Base-by-base conservation (phyloP, 495 filamentous ascomycete species). In the Terfezia claveryi region DNA sequence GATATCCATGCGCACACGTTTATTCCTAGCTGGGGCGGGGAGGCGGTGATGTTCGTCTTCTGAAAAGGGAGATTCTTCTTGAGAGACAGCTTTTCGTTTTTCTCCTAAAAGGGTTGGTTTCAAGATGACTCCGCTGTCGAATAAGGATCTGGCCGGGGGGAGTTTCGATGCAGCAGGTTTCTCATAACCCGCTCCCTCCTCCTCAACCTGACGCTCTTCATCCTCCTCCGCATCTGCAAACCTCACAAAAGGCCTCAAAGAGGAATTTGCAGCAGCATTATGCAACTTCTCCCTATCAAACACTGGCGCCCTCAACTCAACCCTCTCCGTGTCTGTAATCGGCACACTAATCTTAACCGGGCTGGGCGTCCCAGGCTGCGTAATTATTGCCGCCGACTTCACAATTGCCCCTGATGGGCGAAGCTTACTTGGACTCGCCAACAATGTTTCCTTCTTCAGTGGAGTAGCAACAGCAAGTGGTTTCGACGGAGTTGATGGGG, bases 141-240 rank as follows among this genome's bases (percentile, higher is more conserved):
- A 32, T 32, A 32, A 7, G 27, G 27, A 32, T 32, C 27, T 32
- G 27, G 27, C 27, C 1, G 27, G 27, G 2, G 27, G 27, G 27
- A 32, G 27, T 32, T 4, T 32, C 27, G 27, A 32, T 9, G 41
- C 12, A 20, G 41, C 41, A 46, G 41, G 41, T 55, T 57, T 2
- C 54, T 17, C 27, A 59, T 14, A 23, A 57, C 56, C 49, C 51
- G 54, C 38, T 54, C 57, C 36, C 51, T 55, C 51, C 58, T 20
- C 49, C 50, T 20, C 20, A 20, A 20, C 20, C 20, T 1, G 20
- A 20, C 20, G 20, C 20, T 20, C 20, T 20, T 14, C 36, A 4
- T 57, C 54, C 10, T 49, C 57, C 10, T 59, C 36, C n/a, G 52
- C 17, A 38, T 12, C 27, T 20, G 23, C 23, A 52, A 49, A 37